phyloP scores from a whole-genome alignment of 352 stramenopile species.

The Phytophthora aleatoria region DNA sequence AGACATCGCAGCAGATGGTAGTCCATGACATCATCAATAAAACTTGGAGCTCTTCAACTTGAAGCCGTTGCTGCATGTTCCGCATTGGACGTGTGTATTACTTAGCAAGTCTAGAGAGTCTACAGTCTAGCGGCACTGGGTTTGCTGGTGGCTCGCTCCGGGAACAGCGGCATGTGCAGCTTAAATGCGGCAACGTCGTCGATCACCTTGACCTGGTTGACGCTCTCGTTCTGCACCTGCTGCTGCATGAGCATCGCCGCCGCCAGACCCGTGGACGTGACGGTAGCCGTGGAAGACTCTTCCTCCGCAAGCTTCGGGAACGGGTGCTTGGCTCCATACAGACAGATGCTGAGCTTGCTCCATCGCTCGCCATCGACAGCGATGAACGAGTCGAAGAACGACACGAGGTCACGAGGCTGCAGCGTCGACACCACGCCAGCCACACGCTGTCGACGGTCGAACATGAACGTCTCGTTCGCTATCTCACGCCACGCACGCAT shows the following conservation, averaged over 20 bases:
- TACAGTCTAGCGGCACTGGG: constrained; percentile 22
- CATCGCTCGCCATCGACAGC: constrained; percentile 29
- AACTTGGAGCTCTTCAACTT: constrained; percentile 7
- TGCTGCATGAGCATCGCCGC: constrained; percentile 49
- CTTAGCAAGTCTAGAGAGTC: neutral
- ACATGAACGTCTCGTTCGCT: constrained; percentile 65
- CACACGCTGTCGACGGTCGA: constrained; percentile 60
- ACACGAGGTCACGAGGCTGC: constrained; percentile 51
- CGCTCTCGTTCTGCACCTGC: constrained; percentile 7
- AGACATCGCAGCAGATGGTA: constrained; percentile 10
- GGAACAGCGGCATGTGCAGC: constrained; percentile 69
- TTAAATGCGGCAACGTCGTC: constrained; percentile 64
- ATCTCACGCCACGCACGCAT: constrained; percentile 73
- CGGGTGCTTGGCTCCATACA: constrained; percentile 61
- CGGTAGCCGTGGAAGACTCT: neutral
- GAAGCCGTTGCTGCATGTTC: neutral
- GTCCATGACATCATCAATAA: constrained; percentile 22
- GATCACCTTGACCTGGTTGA: constrained; percentile 38
- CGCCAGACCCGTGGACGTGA: constrained; percentile 26
- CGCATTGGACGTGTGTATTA: too few species aligned
- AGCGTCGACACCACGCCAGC: constrained; percentile 54
- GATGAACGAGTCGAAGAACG: constrained; percentile 72
- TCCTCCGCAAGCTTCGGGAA: constrained; percentile 36
- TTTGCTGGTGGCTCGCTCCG: constrained; percentile 39
- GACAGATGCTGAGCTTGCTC: constrained; percentile 58